A percentile compares a stretch with the other conserved stretches of the same genome.
These are phyloP conservation scores for Lepiota subincarnata DNA, from an alignment of 768 basidiomycete genomes.

Conservation along the genomic window DNA sequence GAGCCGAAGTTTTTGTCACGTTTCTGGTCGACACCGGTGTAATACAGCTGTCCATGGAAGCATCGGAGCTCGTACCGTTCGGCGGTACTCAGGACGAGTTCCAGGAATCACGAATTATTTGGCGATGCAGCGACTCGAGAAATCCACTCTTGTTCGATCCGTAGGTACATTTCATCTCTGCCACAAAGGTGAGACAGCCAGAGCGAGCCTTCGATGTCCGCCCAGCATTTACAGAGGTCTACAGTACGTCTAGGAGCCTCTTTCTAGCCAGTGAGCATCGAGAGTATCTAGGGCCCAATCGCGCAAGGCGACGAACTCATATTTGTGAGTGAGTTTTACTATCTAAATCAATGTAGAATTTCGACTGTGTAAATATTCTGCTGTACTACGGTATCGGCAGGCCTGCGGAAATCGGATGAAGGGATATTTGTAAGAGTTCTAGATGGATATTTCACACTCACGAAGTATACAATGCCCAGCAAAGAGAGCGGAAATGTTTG, in stretches of 20 bases:
- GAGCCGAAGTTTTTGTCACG: no score
- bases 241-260: background rate
- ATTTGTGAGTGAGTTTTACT: background rate
- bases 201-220: background rate
- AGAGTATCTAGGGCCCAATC: background rate
- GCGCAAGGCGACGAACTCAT: background rate
- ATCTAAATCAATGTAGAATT: background rate
- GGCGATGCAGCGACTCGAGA: background rate
- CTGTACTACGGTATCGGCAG: background rate
- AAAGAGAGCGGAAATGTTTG: no score
- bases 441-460: no score
- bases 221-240: background rate
- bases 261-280: background rate
- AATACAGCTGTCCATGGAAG: constrained; percentile 5
- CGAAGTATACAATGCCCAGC: no score
- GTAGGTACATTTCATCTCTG: background rate
- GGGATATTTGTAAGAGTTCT: no score
- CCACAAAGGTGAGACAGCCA: background rate
- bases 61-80: background rate
- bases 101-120: background rate
- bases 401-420: background rate
- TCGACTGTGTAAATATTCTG: background rate
- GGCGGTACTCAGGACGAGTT: background rate
- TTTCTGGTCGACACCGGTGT: no score
- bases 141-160: constrained; percentile 1